A percentile compares a stretch with the other conserved stretches of the same genome.
phyloP scores from a whole-genome alignment of 192 early-diverging fungal species.

The Coemansia sp. region DNA sequence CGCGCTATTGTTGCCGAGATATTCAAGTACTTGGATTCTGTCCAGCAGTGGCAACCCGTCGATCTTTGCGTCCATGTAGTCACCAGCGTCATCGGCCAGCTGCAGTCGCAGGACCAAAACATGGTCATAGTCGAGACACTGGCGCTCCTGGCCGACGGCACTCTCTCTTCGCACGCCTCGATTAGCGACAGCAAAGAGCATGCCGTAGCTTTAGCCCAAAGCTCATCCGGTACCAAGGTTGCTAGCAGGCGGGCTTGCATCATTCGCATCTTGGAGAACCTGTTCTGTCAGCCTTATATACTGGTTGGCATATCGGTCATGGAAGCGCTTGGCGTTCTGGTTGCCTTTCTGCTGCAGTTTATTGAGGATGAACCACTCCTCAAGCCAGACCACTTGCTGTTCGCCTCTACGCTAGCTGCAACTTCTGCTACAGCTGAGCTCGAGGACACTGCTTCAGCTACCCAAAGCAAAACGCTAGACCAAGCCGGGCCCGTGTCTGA shows the following conservation, averaged over 20 bases:
- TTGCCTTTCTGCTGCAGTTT: slow-evolving; percentile 39
- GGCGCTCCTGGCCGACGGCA: slow-evolving; percentile 36
- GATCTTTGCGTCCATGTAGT: slow-evolving; percentile 32
- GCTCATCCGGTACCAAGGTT: not conserved
- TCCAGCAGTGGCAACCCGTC: slow-evolving; percentile 34
- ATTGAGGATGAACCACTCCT: slow-evolving; percentile 6
- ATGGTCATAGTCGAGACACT: slow-evolving; percentile 53
- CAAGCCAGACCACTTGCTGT: slow-evolving; percentile 17
- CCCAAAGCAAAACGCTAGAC: not conserved
- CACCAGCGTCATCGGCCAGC: slow-evolving; percentile 24
- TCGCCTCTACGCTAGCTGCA: slow-evolving; percentile 13
- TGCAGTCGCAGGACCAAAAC: slow-evolving; percentile 50
- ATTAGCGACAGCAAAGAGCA: slow-evolving; percentile 2
- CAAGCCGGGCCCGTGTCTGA: slow-evolving; percentile 9
- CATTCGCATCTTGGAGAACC: slow-evolving; percentile 40
- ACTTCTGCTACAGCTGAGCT: not conserved
- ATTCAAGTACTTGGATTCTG: slow-evolving; percentile 35
- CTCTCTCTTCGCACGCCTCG: slow-evolving; percentile 21
- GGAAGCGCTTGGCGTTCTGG: slow-evolving; percentile 51
- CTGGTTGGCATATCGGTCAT: slow-evolving; percentile 55
- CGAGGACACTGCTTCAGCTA: not conserved
- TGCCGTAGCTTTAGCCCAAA: not conserved
- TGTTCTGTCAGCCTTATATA: slow-evolving; percentile 50
- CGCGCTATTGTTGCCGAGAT: slow-evolving; percentile 46
- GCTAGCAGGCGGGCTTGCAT: slow-evolving; percentile 30